A percentile compares a stretch with the other conserved stretches of the same genome.
Evolutionary conservation across 768 basidiomycete genomes (phyloP).

Genomic region (Lactarius psammicola): DNA sequence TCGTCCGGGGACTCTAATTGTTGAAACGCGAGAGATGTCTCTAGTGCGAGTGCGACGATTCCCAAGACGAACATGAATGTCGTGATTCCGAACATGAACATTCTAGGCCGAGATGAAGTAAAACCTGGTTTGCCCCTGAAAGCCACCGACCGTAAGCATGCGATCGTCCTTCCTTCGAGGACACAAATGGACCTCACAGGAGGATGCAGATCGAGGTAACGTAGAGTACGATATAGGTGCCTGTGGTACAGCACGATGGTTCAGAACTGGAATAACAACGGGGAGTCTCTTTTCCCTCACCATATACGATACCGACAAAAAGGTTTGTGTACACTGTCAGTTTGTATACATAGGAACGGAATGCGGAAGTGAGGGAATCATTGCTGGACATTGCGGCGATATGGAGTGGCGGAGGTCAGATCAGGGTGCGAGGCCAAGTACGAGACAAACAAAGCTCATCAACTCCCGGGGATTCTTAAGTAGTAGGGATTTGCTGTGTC

Average conservation of each 20-base stretch:
- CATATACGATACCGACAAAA: constrained; percentile 15
- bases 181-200: constrained; percentile 1
- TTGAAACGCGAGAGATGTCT: background rate
- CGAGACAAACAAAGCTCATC: no score
- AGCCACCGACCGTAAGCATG: background rate
- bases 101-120: constrained; percentile 12
- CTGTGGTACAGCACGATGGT: background rate
- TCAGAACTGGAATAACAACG: background rate
- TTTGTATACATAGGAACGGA: no score
- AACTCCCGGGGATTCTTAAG: no score
- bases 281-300: background rate
- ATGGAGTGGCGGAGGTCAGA: no score
- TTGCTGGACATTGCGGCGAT: no score
- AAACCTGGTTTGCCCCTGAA: constrained; percentile 12
- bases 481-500: no score
- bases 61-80: constrained; percentile 17
- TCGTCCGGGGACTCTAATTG: no score
- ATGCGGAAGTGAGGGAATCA: no score
- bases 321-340: background rate
- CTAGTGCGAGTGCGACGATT: constrained; percentile 8
- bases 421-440: no score
- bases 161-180: background rate
- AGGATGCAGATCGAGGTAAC: constrained; percentile 9
- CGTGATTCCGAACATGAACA: background rate
- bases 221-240: constrained; percentile 7